Evolutionary conservation across 306 rosid species (phyloP), one percentile per base, ranked within the genome.

Genomic region (Quercus agrifolia): DNA sequence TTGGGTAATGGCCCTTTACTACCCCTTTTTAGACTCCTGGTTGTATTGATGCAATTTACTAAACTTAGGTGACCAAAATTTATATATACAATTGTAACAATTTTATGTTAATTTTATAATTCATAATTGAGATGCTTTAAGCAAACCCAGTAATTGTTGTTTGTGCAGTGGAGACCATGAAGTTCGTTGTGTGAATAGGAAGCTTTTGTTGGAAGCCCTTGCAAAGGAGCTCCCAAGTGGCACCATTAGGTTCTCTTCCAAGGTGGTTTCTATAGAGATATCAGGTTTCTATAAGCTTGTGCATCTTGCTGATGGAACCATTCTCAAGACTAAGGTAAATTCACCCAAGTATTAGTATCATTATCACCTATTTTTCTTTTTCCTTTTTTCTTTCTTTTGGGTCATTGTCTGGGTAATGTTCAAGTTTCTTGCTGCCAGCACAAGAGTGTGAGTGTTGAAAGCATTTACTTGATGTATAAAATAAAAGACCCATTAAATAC

Each of bases 191-290:
- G 86, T 92, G 51, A 79, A 38, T 68, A 87, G 98, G 68, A 74
- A 81, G 3, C 74, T 74, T 25, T 7, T 94, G 77, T 74, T 91
- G 79, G 97, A 92, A 84, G 77, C 84, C 23, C 90, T 94, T 38
- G 89, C 87, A 63, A 85, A 83, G 23, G 97, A 91, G 66, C 92
- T 94, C 64, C 97, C 97, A 15, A 82, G 79, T 58, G 94, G 87
- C 13, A 88, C 92, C 83, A 88, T 92, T 28, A 88, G 92, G 38
- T 92, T 28, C 90, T 78, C 86, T 21, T 92, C 98, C 70, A 92
- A 88, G 79, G 90, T 91, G 25, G 94, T 88, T 81, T 84, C 90
- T 28, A 83, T 94, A 55, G 89, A 94, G 62, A 87, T 92, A 77
- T 87, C 86, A 57, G 90, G 88, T 27, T 82, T 79, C 70, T 71